Percentiles rank a stretch among this genome's conserved stretches.
phyloP scores from a whole-genome alignment of 1,139 yeast genomes.

The Candida dubliniensis region DNA sequence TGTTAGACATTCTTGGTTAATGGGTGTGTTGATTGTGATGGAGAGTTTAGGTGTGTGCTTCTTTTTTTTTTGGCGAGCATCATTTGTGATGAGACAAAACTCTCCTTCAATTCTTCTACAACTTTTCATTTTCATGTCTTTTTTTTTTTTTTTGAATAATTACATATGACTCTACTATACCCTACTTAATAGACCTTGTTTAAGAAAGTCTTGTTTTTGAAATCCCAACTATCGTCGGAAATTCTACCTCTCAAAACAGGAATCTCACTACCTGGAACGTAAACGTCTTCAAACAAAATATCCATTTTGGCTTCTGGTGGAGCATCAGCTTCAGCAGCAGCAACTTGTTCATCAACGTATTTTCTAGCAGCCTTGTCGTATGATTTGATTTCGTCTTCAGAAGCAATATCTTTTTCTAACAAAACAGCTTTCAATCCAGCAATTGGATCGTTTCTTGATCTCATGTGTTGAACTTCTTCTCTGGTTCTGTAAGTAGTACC shows the following conservation, averaged over 20 bases:
- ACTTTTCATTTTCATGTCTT: not conserved
- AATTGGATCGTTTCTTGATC: constrained; percentile 97
- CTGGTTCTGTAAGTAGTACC: constrained; percentile 99
- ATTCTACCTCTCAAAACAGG: constrained; percentile 96
- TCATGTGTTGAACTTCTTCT: constrained; percentile 99
- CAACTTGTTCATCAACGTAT: constrained; percentile 91
- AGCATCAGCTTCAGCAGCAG: constrained; percentile 89
- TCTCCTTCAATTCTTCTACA: no score
- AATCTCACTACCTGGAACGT: constrained; percentile 91
- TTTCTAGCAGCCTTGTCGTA: constrained; percentile 96
- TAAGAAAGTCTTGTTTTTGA: constrained; percentile 70
- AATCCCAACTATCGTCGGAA: constrained; percentile 90
- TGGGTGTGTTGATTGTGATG: not conserved
- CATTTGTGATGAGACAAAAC: not conserved
- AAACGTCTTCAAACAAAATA: constrained; percentile 93
- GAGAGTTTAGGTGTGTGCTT: constrained; percentile 2
- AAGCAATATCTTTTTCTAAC: constrained; percentile 78
- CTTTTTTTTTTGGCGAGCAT: not conserved
- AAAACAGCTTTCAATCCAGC: constrained; percentile 90
- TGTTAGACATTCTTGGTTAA: constrained; percentile 62
- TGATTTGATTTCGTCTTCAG: constrained; percentile 91
- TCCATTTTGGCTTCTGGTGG: constrained; percentile 96
- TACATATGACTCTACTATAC: constrained; percentile 24
- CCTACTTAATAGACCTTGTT: constrained; percentile 45
- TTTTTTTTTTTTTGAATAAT: not conserved